Base-by-base conservation (phyloP, 345 rosid species). In the Passiflora organensis region DNA sequence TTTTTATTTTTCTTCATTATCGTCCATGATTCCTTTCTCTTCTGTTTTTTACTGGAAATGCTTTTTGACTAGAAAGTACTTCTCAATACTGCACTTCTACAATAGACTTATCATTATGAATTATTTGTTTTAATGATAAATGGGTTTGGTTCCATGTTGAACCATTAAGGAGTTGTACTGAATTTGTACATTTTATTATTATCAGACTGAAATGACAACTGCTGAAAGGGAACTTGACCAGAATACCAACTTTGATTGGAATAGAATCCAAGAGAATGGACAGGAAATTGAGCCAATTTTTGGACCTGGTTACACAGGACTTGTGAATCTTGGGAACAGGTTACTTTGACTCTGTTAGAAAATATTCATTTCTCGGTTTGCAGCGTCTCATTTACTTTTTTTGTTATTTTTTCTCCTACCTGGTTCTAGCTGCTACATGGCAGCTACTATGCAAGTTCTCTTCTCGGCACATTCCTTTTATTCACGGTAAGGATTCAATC, bases 221-320 rank as follows among this genome's bases (percentile, higher is more conserved):
- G 96, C 99, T n/a, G 99, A 94, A 72, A 85, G 82, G 74, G 99
- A 94, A 82, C 90, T 94, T 73, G 97, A 94, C 80, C 97, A 94
- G 64, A 94, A 94, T 65, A 80, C 91, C 50, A 89, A 89, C 72
- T 89, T 82, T 72, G 97, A 94, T 68, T 94, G 99, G 99, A 87
- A 87, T 62, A 94, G 97, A 52, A 94, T 94, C 61, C 97, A 89
- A 80, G 99, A 94, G 80, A 94, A 96, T 78, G 99, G 96, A 36
- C 79, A 82, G 69, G 93, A 80, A 13, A 65, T 83, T 61, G 90
- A 89, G 48, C 96, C 93, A 51, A 66, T 94, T 60, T 80, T 58
- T 70, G 97, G 99, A 48, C 99, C 97, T 0, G 95, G 97, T 51
- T 89, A 87, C 77, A 94, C 99, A 19, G 97, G 99, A 63, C 95